Conservation (phyloP, 129 eudicot genomes). For the Tagetes patula region DNA sequence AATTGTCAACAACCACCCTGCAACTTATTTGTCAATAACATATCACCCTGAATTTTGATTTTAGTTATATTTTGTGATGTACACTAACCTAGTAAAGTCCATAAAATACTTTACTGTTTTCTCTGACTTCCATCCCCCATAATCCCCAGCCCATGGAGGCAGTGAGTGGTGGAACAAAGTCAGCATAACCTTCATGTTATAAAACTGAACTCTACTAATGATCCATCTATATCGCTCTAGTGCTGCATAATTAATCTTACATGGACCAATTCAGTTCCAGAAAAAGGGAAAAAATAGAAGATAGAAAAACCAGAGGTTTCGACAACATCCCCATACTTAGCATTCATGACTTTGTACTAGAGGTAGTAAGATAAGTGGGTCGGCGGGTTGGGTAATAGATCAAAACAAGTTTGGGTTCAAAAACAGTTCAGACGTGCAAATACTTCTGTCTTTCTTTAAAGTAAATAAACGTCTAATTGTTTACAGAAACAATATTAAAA, state of each 20-base stretch:
- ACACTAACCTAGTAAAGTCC: slow-evolving; percentile 84
- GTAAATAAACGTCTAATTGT: background rate
- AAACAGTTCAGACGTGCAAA: background rate
- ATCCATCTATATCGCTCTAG: slow-evolving; percentile 96
- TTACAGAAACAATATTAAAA: background rate
- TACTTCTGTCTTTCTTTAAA: background rate
- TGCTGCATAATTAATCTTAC: slow-evolving; percentile 92
- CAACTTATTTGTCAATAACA: slow-evolving; percentile 23
- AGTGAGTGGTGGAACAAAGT: slow-evolving; percentile 96
- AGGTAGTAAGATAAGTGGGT: background rate
- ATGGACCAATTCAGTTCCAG: slow-evolving; percentile 19
- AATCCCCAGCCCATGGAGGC: slow-evolving; percentile 99
- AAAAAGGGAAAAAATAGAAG: background rate
- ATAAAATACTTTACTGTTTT: slow-evolving; percentile 89
- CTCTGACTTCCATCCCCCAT: slow-evolving; percentile 94
- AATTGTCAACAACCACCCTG: slow-evolving; percentile 86
- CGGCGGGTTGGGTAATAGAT: background rate
- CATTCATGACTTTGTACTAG: background rate
- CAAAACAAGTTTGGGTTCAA: background rate
- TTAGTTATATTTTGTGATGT: background rate
- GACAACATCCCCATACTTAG: slow-evolving; percentile 2
- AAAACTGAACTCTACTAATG: slow-evolving; percentile 65
- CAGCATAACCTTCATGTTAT: slow-evolving; percentile 98
- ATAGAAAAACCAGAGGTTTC: background rate
- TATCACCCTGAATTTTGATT: slow-evolving; percentile 6